A percentile compares a stretch with the other conserved stretches of the same genome.
These are phyloP conservation scores for Ustilago hordei DNA, from an alignment of 1,284 basidiomycete genomes.

Conservation along the genomic window DNA sequence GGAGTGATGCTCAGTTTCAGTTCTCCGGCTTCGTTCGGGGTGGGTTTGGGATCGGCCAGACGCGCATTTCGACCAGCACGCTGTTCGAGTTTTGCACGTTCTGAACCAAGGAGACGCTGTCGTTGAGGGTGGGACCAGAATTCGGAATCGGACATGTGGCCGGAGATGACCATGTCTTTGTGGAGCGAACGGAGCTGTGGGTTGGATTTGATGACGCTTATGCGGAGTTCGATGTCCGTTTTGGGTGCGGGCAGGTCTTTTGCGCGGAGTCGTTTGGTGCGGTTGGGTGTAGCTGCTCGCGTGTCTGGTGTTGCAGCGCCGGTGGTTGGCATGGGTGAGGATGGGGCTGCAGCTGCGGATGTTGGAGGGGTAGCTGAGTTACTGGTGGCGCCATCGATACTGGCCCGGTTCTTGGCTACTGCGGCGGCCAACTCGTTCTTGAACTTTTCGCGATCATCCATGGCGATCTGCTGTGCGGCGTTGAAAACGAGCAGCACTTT, in stretches of 20 bases:
- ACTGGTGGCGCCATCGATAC: constrained; percentile 9
- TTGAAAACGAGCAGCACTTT: constrained; percentile 57
- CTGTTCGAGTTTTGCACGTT: constrained; percentile 60
- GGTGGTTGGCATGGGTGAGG: constrained; percentile 18
- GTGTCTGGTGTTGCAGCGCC: constrained; percentile 30
- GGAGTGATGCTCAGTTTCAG: constrained; percentile 92
- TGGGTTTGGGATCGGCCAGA: constrained; percentile 66
- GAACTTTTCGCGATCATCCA: constrained; percentile 55
- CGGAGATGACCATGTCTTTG: constrained; percentile 63
- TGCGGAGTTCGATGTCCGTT: constrained; percentile 61
- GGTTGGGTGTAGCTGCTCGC: constrained; percentile 14
- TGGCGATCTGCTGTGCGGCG: constrained; percentile 47
- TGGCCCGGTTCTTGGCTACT: constrained; percentile 37
- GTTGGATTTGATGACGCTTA: constrained; percentile 61
- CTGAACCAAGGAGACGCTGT: constrained; percentile 59
- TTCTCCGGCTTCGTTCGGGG: constrained; percentile 65
- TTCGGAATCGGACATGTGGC: constrained; percentile 61
- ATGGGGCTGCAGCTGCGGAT: constrained; percentile 11
- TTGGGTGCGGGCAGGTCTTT: constrained; percentile 16
- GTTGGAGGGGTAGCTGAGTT: constrained; percentile 9
- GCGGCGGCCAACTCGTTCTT: constrained; percentile 55
- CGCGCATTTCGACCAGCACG: constrained; percentile 61
- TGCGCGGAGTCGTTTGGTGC: constrained; percentile 5
- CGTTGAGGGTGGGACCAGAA: constrained; percentile 69
- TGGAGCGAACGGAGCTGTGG: constrained; percentile 59